A percentile compares a stretch with the other conserved stretches of the same genome.
Evolutionary conservation across 225 moss, liverwort and hornwort species (phyloP).

Genomic region (Straminergon stramineum): DNA sequence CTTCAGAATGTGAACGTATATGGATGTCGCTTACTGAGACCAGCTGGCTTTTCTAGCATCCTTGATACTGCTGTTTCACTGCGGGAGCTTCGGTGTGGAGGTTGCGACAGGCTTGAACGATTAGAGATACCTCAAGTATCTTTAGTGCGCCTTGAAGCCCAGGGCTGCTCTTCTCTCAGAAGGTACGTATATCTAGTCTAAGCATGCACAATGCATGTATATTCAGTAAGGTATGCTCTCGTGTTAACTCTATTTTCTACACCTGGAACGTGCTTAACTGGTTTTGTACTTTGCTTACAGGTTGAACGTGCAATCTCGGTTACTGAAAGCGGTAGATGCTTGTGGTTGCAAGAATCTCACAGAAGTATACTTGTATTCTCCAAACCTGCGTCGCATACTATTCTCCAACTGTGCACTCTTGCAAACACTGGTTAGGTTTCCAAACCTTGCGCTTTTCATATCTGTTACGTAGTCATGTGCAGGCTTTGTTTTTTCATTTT

Average conservation of each 20-base stretch:
- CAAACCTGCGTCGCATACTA: conserved; percentile 81
- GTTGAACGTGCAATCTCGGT: conserved; percentile 61
- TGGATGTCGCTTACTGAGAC: conserved; percentile 70
- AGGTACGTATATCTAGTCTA: conserved; percentile 30
- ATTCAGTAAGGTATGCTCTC: neutral
- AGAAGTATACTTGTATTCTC: conserved; percentile 76
- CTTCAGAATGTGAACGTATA: conserved; percentile 59
- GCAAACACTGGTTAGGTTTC: conserved; percentile 60
- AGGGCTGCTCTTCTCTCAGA: conserved; percentile 69
- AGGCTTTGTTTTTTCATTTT: too few species aligned
- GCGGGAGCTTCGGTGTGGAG: conserved; percentile 82
- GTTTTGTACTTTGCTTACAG: conserved; percentile 13
- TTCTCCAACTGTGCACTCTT: conserved; percentile 90
- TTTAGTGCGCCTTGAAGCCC: conserved; percentile 62
- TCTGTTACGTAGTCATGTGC: neutral
- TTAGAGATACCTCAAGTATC: conserved; percentile 57
- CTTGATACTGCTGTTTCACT: conserved; percentile 44
- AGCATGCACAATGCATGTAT: neutral
- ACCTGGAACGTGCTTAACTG: neutral
- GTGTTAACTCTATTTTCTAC: neutral
- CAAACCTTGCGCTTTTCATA: neutral
- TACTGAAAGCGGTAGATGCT: conserved; percentile 65
- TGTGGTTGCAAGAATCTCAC: conserved; percentile 80
- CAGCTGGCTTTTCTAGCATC: conserved; percentile 48
- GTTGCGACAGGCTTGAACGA: conserved; percentile 81